A percentile compares a stretch with the other conserved stretches of the same genome.
Conservation (phyloP, 306 rosid species). For the Neltuma alba region DNA sequence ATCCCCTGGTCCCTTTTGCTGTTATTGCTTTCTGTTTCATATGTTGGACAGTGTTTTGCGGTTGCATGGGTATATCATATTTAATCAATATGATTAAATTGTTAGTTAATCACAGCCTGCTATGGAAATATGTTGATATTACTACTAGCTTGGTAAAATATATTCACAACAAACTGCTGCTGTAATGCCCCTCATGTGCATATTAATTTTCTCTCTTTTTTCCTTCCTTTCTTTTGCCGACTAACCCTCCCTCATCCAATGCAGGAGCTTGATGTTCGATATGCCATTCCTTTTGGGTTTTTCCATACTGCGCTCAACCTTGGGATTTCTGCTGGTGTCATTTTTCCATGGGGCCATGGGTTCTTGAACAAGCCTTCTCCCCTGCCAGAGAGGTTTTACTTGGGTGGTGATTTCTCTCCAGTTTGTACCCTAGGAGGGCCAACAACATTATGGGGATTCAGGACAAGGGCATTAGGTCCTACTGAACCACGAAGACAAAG, state of each 20-base stretch:
- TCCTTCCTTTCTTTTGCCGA: too few relatives aligned
- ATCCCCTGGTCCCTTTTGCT: neutral
- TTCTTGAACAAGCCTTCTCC: conserved; percentile 78
- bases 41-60: neutral
- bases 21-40: neutral
- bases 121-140: conserved; percentile 1
- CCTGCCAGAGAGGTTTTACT: conserved; percentile 81
- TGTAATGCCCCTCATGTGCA: conserved; percentile 5
- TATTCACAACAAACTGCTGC: conserved; percentile 10
- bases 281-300: conserved; percentile 77
- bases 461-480: conserved; percentile 82
- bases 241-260: conserved; percentile 27
- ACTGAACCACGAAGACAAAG: conserved; percentile 70
- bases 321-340: conserved; percentile 76
- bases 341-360: conserved; percentile 82
- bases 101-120: conserved; percentile 22
- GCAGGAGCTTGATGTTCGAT: conserved; percentile 85
- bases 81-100: neutral
- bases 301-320: conserved; percentile 76
- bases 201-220: conserved; percentile 3
- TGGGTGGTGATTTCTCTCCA: conserved; percentile 96
- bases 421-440: conserved; percentile 86
- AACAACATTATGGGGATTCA: conserved; percentile 83
- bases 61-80: neutral
- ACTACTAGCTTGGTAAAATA: conserved; percentile 7